Evolutionary conservation across 1,284 basidiomycete species (phyloP).

Genomic region (Ustilago vetiveriae): DNA sequence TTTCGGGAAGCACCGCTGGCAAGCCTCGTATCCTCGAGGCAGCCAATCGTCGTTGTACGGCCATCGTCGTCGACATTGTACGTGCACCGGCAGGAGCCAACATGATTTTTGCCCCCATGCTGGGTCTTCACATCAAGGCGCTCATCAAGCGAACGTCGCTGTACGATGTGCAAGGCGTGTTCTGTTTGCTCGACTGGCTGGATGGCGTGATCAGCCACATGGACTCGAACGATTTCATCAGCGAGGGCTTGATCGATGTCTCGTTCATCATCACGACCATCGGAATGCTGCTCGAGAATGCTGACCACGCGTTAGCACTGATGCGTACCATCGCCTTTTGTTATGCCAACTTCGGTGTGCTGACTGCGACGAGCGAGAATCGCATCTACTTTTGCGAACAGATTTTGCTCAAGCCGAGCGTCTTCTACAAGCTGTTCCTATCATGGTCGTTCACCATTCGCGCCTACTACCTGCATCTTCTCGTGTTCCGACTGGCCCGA

Average conservation of each 20-base stretch:
- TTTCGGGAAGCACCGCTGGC: slow-evolving; percentile 60
- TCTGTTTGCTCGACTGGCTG: slow-evolving; percentile 63
- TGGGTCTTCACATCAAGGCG: slow-evolving; percentile 60
- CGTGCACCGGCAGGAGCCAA: slow-evolving; percentile 47
- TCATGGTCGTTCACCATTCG: slow-evolving; percentile 65
- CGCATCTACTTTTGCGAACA: slow-evolving; percentile 60
- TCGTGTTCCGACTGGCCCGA: slow-evolving; percentile 62
- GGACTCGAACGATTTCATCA: slow-evolving; percentile 55
- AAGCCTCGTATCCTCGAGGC: slow-evolving; percentile 64
- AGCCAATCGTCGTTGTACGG: slow-evolving; percentile 61
- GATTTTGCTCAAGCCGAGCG: slow-evolving; percentile 54
- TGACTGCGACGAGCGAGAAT: slow-evolving; percentile 48
- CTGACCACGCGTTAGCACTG: slow-evolving; percentile 62
- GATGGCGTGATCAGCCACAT: slow-evolving; percentile 61
- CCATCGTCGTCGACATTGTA: slow-evolving; percentile 64
- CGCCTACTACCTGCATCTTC: slow-evolving; percentile 62
- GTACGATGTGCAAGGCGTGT: slow-evolving; percentile 64
- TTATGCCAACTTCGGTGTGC: slow-evolving; percentile 62
- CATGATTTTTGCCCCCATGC: slow-evolving; percentile 58
- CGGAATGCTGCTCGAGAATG: slow-evolving; percentile 56
- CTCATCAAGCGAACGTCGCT: slow-evolving; percentile 62
- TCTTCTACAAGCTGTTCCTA: slow-evolving; percentile 64
- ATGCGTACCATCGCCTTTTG: slow-evolving; percentile 64
- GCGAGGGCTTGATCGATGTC: slow-evolving; percentile 53
- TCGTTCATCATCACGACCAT: slow-evolving; percentile 60